Conservation (phyloP, 2,329 filamentous ascomycete genomes). For the Neophaeococcomyces mojaviensis region DNA sequence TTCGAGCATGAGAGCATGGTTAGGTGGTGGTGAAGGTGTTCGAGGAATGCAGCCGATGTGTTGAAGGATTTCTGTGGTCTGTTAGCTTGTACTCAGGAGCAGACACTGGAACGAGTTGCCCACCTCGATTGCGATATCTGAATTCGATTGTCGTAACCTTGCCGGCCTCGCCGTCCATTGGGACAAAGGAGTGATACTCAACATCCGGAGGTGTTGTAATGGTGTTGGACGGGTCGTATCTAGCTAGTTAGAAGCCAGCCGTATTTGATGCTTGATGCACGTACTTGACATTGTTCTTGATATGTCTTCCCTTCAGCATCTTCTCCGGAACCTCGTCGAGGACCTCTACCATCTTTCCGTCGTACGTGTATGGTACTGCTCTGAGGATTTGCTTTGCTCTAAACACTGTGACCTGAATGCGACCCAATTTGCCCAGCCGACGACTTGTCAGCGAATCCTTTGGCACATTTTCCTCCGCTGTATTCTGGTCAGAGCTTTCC, state of each 20-base stretch:
- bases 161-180: background rate
- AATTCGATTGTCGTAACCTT: slow-evolving; percentile 8
- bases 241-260: background rate
- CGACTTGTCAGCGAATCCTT: background rate
- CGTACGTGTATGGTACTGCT: background rate
- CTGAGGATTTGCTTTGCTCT: background rate
- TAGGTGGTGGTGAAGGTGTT: slow-evolving; percentile 9
- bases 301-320: background rate
- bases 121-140: slow-evolving; percentile 10
- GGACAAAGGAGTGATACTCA: background rate
- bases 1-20: slow-evolving; percentile 1
- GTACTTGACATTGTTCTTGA: slow-evolving; percentile 5
- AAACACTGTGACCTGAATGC: background rate
- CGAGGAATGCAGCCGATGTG: slow-evolving; percentile 12
- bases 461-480: background rate
- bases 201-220: background rate
- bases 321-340: background rate
- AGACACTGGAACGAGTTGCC: background rate
- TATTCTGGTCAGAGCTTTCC: background rate
- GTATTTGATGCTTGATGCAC: background rate
- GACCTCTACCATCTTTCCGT: background rate
- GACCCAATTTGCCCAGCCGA: background rate
- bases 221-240: background rate
- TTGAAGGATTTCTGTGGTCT: slow-evolving; percentile 9
- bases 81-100: background rate